Percentiles rank a stretch among this genome's conserved stretches.
phyloP scores from a whole-genome alignment of 352 stramenopile genomes.

The Phytophthora pinifolia region DNA sequence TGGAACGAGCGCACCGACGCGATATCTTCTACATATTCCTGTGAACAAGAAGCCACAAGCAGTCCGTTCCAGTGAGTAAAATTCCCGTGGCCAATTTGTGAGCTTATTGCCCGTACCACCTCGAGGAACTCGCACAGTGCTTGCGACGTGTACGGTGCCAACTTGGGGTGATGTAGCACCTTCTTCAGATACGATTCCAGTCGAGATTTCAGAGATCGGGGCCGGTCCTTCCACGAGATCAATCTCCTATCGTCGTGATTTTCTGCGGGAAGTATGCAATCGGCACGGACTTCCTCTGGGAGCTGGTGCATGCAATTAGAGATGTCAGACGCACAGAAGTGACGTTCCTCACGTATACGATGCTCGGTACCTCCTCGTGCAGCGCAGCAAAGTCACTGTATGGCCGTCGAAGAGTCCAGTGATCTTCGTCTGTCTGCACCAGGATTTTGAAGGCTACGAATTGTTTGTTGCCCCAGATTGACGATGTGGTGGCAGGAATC shows the following conservation, averaged over 20 bases:
- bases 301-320: slow-evolving; percentile 22
- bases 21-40: slow-evolving; percentile 67
- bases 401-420: slow-evolving; percentile 62
- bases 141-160: slow-evolving; percentile 56
- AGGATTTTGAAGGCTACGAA: slow-evolving; percentile 81
- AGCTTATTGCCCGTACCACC: slow-evolving; percentile 36
- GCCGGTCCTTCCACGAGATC: slow-evolving; percentile 60
- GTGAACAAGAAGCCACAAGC: not conserved
- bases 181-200: slow-evolving; percentile 63
- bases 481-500: slow-evolving; percentile 70
- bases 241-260: slow-evolving; percentile 41
- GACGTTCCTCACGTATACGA: not conserved
- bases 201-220: slow-evolving; percentile 62
- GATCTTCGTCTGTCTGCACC: slow-evolving; percentile 67
- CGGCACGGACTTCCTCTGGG: slow-evolving; percentile 41
- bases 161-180: slow-evolving; percentile 47
- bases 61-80: no score
- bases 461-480: slow-evolving; percentile 68
- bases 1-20: slow-evolving; percentile 41
- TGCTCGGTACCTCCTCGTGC: slow-evolving; percentile 41
- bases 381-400: slow-evolving; percentile 68
- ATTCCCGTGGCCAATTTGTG: no score
- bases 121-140: slow-evolving; percentile 77
- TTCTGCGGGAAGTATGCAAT: slow-evolving; percentile 50
- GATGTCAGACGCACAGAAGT: not conserved